Base-by-base conservation (phyloP, 441 rosid species). In the Adansonia rubrostipa region DNA sequence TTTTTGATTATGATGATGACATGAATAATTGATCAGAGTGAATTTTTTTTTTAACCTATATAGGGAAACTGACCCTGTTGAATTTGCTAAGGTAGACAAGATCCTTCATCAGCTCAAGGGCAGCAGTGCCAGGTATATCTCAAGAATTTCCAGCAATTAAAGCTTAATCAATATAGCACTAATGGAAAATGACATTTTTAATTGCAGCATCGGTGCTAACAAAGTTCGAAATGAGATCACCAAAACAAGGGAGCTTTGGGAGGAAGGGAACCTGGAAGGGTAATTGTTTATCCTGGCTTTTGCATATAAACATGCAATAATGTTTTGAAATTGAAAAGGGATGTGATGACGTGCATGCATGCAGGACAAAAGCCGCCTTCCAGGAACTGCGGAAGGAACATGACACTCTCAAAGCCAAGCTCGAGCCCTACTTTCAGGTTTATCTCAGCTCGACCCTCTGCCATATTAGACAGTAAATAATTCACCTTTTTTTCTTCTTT, bases 371-470 rank as follows among this genome's bases (percentile, higher is more conserved):
- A 74, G 78, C 47, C 11, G 1, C 75, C 0, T 61, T 86, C 1
- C 24, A 69, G 57, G 51, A 71, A 63, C 62, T 84, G 64, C 83
- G 71, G 50, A 13, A 9, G 45, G 85, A 80, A 60, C 73, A 71
- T 10, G 63, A 20, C 13, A 60, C 13, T 8, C 79, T 84, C 11
- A 80, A 75, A 69, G 47, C 15, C 10, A 86, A 81, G 77, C 77
- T 88, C 36, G 56, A 50, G 17, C 11, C 64, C 11, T 86, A 84
- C 62, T 69, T 81, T 44, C 76, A 84, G 86, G 89, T 86, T 50
- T 56, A 60, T 36, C 53, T 63, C 17, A 13, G 17, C 15, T 67
- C 33, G 5, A 15, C 3, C 6, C 61, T 24, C 2, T 3, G 19
- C 15, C 15, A 2, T 42, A 22, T 42, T 42, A 0, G 3, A 48